Evolutionary conservation across 148 eudicot species (phyloP).

Genomic region (Rhododendron henanense): DNA sequence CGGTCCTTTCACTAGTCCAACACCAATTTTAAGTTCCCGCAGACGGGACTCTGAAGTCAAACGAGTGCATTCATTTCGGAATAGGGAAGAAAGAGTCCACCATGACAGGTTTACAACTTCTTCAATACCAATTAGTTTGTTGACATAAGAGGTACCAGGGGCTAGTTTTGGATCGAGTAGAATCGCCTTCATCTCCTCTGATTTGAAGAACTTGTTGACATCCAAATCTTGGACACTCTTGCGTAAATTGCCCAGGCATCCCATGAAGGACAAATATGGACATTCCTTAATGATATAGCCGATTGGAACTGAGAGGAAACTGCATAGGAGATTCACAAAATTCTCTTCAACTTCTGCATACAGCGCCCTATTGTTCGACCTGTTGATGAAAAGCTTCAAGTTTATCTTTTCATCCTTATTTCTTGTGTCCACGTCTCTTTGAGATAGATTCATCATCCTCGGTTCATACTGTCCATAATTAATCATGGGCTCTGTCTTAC

Average conservation of each 20-base stretch:
- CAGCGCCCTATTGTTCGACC: neutral
- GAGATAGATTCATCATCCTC: neutral
- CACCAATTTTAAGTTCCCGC: neutral
- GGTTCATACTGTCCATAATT: neutral
- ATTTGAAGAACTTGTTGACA: neutral
- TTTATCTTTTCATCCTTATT: neutral
- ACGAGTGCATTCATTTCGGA: rapidly evolving
- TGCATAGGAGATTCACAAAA: slow-evolving; percentile 13
- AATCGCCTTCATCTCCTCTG: slow-evolving; percentile 12
- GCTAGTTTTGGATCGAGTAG: slow-evolving; percentile 14
- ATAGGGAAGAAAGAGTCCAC: neutral
- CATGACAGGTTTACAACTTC: neutral
- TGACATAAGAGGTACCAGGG: slow-evolving; percentile 7
- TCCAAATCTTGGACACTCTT: neutral
- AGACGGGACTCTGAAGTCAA: neutral
- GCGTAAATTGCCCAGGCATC: slow-evolving; percentile 14
- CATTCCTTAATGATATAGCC: slow-evolving; percentile 7
- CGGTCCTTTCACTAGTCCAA: neutral
- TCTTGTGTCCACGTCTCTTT: neutral
- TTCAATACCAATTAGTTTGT: neutral
- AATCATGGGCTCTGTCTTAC: neutral
- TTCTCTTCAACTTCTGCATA: slow-evolving; percentile 14
- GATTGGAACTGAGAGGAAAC: slow-evolving; percentile 13
- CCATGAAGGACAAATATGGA: neutral
- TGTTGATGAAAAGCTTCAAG: slow-evolving; percentile 13